phyloP scores from a whole-genome alignment of 176 grass and related monocot genomes.

The Cenchrus americanus region DNA sequence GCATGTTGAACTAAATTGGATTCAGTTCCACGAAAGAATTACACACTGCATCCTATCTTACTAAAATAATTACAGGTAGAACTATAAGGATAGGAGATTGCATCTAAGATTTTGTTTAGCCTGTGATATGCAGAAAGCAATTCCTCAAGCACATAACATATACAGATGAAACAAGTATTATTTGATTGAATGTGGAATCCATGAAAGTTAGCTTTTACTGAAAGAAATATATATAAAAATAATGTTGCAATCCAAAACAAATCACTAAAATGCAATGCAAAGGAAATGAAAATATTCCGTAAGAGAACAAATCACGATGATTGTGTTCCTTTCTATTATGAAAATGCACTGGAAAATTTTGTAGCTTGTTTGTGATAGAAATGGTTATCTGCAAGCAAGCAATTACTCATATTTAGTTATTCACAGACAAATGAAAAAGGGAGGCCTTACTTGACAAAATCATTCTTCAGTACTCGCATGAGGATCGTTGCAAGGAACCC shows the following conservation, averaged over 20 bases:
- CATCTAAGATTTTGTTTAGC: too few species aligned
- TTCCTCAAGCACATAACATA: neutral
- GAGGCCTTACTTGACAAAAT: constrained; percentile 85
- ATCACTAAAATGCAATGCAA: neutral
- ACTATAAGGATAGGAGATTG: too few species aligned
- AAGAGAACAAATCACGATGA: constrained; percentile 9
- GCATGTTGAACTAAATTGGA: neutral
- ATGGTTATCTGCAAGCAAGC: neutral
- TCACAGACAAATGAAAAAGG: neutral
- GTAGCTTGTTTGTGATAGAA: neutral
- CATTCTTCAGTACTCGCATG: constrained; percentile 97
- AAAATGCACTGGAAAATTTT: neutral
- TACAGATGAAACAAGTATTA: neutral
- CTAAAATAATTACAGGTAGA: neutral
- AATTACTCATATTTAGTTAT: neutral
- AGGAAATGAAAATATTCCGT: neutral
- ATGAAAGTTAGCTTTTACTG: neutral
- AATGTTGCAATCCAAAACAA: neutral
- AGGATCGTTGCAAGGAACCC: constrained; percentile 96
- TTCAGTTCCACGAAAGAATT: neutral
- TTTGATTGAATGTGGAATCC: neutral
- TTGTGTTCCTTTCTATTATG: neutral
- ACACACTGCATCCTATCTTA: neutral
- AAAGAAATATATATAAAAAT: neutral
- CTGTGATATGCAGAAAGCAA: neutral